Percentiles rank a stretch among this genome's conserved stretches.
These are phyloP conservation scores for Eleusine indica DNA, from an alignment of 176 grass and related monocot species.

Conservation along the genomic window DNA sequence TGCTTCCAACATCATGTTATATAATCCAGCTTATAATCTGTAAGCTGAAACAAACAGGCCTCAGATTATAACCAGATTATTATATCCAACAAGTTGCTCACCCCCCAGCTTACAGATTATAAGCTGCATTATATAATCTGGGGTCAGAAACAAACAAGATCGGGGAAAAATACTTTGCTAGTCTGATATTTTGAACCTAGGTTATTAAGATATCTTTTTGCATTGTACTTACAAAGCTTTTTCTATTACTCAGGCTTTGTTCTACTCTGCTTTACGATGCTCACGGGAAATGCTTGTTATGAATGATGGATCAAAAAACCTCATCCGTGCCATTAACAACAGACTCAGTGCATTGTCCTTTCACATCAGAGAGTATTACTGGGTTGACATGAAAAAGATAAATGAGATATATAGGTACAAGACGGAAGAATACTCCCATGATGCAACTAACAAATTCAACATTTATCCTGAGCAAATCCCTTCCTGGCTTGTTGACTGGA, in stretches of 20 bases:
- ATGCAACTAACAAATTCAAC: slow-evolving; percentile 89
- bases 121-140: background rate
- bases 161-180: background rate
- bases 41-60: background rate
- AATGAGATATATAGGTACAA: slow-evolving; percentile 92
- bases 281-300: slow-evolving; percentile 76
- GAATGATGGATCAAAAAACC: slow-evolving; percentile 60
- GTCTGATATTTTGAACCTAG: slow-evolving; percentile 2
- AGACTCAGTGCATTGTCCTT: slow-evolving; percentile 85
- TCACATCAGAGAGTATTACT: slow-evolving; percentile 84
- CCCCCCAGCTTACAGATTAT: background rate
- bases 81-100: background rate
- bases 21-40: background rate
- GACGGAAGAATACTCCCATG: slow-evolving; percentile 88
- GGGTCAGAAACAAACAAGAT: background rate
- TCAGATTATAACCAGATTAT: background rate
- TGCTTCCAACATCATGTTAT: background rate
- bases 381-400: slow-evolving; percentile 89
- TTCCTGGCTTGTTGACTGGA: slow-evolving; percentile 85
- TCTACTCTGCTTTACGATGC: slow-evolving; percentile 79
- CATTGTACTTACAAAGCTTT: slow-evolving; percentile 29
- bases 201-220: background rate
- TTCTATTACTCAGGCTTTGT: slow-evolving; percentile 60
- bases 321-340: slow-evolving; percentile 76
- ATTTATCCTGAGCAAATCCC: slow-evolving; percentile 90